Evolutionary conservation across 2,329 filamentous ascomycete species (phyloP), one percentile per base, ranked within the genome.

Genomic region (Hyphodiscus sp.): DNA sequence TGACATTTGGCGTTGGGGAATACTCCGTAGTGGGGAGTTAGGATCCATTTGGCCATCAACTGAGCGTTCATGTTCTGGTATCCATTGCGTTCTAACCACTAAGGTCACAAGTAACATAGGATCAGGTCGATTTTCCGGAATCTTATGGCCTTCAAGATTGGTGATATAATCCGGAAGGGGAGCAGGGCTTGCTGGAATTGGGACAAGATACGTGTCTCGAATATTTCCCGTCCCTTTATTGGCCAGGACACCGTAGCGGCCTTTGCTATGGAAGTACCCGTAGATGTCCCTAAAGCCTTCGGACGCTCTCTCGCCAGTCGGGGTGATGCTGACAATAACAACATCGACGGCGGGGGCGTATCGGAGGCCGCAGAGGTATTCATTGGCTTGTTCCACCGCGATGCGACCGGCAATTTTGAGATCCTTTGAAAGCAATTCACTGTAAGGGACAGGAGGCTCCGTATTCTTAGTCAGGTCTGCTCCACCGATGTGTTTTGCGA

Each of bases 181-280:
- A 33, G 75, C 77, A 23, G 81, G 77, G 23, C 89, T 90, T 5
- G 84, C 79, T 30, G 90, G 82, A 4, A 97, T 82, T 0, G 94
- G 92, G 10, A 96, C 86, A 30, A 97, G 80, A 68, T 97, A 97
- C 1, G 91, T 89, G 67, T 97, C 92, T 55, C 91, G 86, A 47
- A 96, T 87, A 56, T 90, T 86, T 19, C 83, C 80, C 29, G 84
- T 73, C 1, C 81, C 80, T 68, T 88, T 87, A 66, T 92, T 88
- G 15, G 85, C 85, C 7, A 96, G 79, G 1, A 97, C 92, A 19
- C 91, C 92, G 68, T 95, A 99, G 33, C 91, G 81, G 59, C 87
- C 81, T 65, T 92, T 89, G 49, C 78, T 79, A 43, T 83, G 76
- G 67, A 99, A 97, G 71, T 99, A 97, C 50, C 91, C 80, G 64